Percentiles rank a stretch among this genome's conserved stretches.
phyloP scores from a whole-genome alignment of 2,329 filamentous ascomycete species.

The Fusarium globosum region DNA sequence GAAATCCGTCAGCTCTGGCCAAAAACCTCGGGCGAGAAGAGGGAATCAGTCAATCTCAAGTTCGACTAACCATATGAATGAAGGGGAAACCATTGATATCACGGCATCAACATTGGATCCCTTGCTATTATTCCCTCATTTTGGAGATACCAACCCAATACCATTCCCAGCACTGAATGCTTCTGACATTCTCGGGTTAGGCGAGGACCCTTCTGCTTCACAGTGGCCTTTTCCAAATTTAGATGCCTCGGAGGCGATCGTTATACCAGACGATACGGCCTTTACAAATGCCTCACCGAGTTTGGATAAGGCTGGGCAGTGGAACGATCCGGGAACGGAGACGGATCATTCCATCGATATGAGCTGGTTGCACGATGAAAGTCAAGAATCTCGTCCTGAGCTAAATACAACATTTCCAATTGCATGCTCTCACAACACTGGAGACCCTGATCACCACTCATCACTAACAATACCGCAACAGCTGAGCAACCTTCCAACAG shows the following conservation, averaged over 20 bases:
- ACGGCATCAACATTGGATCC: neutral
- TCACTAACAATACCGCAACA: neutral
- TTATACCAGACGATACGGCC: neutral
- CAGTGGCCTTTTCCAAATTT: neutral
- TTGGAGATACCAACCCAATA: neutral
- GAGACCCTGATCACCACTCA: accelerated
- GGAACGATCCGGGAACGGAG: accelerated
- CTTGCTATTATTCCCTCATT: neutral
- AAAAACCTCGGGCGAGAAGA: neutral
- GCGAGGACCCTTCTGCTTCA: neutral
- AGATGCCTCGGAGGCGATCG: accelerated
- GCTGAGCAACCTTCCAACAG: neutral
- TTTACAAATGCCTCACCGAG: neutral
- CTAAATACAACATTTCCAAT: neutral
- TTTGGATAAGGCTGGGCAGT: neutral
- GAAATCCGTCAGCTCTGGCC: neutral
- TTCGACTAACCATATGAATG: neutral
- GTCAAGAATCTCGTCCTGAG: neutral
- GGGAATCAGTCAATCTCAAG: neutral
- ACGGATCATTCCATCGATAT: neutral
- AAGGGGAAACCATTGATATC: neutral
- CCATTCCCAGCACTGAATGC: neutral
- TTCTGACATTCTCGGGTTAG: neutral
- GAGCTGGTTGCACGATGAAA: neutral
- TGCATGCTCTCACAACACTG: accelerated